Conservation (phyloP, 768 basidiomycete species). For the Leccinum incarnatum region DNA sequence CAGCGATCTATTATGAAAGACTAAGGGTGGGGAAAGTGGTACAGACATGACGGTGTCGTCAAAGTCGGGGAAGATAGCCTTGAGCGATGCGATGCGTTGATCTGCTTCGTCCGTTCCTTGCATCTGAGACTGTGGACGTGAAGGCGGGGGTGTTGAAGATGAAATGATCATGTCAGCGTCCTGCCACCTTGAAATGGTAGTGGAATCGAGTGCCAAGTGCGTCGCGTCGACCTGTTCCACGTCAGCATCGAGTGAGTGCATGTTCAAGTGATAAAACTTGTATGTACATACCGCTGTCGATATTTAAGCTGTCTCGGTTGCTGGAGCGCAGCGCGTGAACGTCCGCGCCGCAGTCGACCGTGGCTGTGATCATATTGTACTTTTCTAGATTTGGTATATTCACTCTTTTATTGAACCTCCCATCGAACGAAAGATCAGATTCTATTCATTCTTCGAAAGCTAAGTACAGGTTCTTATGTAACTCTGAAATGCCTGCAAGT, state of each 20-base stretch:
- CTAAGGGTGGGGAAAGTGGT: background rate
- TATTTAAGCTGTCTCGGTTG: background rate
- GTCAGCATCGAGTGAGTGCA: constrained; percentile 6
- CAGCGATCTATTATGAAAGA: background rate
- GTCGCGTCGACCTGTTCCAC: background rate
- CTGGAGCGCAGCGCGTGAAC: background rate
- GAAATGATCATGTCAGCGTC: constrained; percentile 20
- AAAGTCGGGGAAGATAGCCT: constrained; percentile 77
- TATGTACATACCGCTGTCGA: background rate
- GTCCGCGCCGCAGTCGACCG: background rate
- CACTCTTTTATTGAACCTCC: too few relatives aligned
- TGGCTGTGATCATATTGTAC: background rate
- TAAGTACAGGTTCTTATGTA: too few relatives aligned
- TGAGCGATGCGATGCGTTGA: constrained; percentile 53
- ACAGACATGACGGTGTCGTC: constrained; percentile 69
- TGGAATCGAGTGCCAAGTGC: too few relatives aligned
- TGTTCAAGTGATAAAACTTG: background rate
- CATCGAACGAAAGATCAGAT: too few relatives aligned
- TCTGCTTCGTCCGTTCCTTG: constrained; percentile 24
- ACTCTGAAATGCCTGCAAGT: too few relatives aligned
- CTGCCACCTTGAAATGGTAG: background rate
- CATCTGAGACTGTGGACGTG: background rate
- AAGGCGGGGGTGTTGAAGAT: constrained; percentile 12
- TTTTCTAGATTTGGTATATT: too few relatives aligned
- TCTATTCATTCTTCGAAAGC: too few relatives aligned